Evolutionary conservation across 2,329 filamentous ascomycete genomes (phyloP).

Genomic region (Talaromyces sp.): DNA sequence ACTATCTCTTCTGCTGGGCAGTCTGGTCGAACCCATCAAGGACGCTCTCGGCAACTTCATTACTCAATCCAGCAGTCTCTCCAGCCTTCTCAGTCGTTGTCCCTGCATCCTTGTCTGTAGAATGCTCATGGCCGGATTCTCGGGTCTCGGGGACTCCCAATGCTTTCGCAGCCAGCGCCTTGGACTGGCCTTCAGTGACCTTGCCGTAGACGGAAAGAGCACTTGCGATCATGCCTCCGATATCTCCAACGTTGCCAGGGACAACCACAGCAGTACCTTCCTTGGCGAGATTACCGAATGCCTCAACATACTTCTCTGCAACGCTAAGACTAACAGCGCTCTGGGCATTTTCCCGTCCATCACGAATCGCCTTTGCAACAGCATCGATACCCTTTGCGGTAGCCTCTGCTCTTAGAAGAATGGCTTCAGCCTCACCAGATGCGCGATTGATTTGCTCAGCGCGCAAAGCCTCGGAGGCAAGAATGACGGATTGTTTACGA

Average conservation of each 20-base stretch:
- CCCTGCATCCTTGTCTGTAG: constrained; percentile 12
- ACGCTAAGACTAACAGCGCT: constrained; percentile 80
- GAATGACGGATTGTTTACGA: constrained; percentile 91
- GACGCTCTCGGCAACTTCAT: constrained; percentile 43
- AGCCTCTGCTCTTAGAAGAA: constrained; percentile 75
- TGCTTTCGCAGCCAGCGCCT: constrained; percentile 48
- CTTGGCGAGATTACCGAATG: constrained; percentile 85
- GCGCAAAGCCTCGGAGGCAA: constrained; percentile 86
- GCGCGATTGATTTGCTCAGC: constrained; percentile 92
- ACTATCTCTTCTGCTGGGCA: constrained; percentile 29
- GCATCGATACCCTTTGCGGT: constrained; percentile 85
- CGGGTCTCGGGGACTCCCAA: constrained; percentile 24
- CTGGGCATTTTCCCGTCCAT: constrained; percentile 70
- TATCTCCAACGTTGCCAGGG: constrained; percentile 93
- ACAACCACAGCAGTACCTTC: constrained; percentile 95
- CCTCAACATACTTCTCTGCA: constrained; percentile 96
- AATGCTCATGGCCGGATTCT: constrained; percentile 1
- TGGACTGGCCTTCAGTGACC: constrained; percentile 74
- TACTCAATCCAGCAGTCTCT: constrained; percentile 25
- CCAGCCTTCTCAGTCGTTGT: constrained; percentile 24
- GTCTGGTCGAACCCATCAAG: constrained; percentile 46
- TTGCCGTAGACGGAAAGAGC: constrained; percentile 95
- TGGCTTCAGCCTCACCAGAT: constrained; percentile 88
- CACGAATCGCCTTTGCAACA: constrained; percentile 68
- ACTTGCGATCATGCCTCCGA: constrained; percentile 93